These are phyloP conservation scores for Petunia secreta DNA, from an alignment of 257 asterid species.

Conservation along the genomic window DNA sequence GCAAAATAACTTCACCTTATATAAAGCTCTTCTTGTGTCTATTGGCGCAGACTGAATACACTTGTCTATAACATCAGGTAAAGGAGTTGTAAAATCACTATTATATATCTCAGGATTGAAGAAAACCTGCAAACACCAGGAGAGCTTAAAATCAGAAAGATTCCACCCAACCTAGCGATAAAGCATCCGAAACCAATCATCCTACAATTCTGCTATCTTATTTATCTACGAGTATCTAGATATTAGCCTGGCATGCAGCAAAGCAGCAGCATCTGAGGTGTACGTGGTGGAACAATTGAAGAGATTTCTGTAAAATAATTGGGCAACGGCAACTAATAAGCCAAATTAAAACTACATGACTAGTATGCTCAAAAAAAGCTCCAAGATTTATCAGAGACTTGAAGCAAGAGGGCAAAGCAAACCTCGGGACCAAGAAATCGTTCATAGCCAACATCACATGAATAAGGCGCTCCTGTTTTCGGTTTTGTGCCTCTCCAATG, in stretches of 20 bases:
- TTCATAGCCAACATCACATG: slow-evolving; percentile 96
- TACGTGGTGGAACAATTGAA: not conserved
- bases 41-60: slow-evolving; percentile 97
- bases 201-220: not conserved
- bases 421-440: slow-evolving; percentile 99
- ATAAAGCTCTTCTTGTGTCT: slow-evolving; percentile 96
- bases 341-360: not conserved
- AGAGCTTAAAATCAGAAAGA: slow-evolving; percentile 4
- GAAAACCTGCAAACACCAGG: slow-evolving; percentile 60
- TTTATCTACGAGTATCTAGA: slow-evolving; percentile 1
- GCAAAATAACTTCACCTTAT: slow-evolving; percentile 53
- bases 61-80: slow-evolving; percentile 83
- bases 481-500: slow-evolving; percentile 98
- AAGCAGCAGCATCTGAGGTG: slow-evolving; percentile 7
- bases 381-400: slow-evolving; percentile 25
- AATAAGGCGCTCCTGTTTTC: slow-evolving; percentile 91
- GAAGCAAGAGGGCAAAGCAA: slow-evolving; percentile 30
- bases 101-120: slow-evolving; percentile 91
- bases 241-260: slow-evolving; percentile 8
- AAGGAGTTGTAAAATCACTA: slow-evolving; percentile 75
- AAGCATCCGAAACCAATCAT: not conserved
- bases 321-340: not conserved
- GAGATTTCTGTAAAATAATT: not conserved
- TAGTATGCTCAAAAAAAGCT: not conserved
- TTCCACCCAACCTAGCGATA: slow-evolving; percentile 9